A percentile compares a stretch with the other conserved stretches of the same genome.
phyloP scores from a whole-genome alignment of 495 filamentous ascomycete genomes.

The Ascobolus immersus region DNA sequence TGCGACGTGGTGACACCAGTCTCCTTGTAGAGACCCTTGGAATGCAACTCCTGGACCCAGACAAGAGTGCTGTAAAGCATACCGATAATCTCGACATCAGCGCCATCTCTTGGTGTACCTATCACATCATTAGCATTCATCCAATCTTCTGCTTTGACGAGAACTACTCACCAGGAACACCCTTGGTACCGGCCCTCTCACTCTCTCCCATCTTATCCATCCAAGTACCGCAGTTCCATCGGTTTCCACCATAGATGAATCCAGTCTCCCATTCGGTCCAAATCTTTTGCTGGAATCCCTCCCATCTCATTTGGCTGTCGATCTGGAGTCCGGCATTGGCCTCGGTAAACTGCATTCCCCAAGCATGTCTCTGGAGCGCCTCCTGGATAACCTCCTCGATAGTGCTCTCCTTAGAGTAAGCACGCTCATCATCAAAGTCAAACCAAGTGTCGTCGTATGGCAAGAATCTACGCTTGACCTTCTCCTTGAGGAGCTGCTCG shows the following conservation, averaged over 20 bases:
- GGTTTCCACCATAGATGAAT: constrained; percentile 79
- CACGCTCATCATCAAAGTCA: constrained; percentile 45
- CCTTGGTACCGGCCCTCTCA: constrained; percentile 68
- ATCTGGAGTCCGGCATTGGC: constrained; percentile 73
- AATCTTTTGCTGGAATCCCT: constrained; percentile 56
- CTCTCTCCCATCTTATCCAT: constrained; percentile 99
- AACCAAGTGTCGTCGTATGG: constrained; percentile 95
- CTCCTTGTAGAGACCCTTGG: constrained; percentile 41
- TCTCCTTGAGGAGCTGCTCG: constrained; percentile 42
- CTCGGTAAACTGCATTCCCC: constrained; percentile 72
- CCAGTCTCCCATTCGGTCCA: constrained; percentile 82
- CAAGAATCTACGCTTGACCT: constrained; percentile 63
- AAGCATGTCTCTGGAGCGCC: constrained; percentile 68
- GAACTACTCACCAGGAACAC: constrained; percentile 31
- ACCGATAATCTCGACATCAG: constrained; percentile 83
- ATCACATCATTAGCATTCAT: constrained; percentile 3
- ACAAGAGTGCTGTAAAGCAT: constrained; percentile 64
- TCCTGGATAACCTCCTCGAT: constrained; percentile 82
- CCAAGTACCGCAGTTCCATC: constrained; percentile 93
- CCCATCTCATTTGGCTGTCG: constrained; percentile 78
- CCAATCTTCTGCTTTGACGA: neutral
- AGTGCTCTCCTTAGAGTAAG: constrained; percentile 58
- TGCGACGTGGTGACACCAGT: constrained; percentile 33
- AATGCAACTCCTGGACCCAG: constrained; percentile 47
- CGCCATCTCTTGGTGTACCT: constrained; percentile 85